phyloP scores from a whole-genome alignment of 805 yeast genomes.

The Saturnispora ahearnii region DNA sequence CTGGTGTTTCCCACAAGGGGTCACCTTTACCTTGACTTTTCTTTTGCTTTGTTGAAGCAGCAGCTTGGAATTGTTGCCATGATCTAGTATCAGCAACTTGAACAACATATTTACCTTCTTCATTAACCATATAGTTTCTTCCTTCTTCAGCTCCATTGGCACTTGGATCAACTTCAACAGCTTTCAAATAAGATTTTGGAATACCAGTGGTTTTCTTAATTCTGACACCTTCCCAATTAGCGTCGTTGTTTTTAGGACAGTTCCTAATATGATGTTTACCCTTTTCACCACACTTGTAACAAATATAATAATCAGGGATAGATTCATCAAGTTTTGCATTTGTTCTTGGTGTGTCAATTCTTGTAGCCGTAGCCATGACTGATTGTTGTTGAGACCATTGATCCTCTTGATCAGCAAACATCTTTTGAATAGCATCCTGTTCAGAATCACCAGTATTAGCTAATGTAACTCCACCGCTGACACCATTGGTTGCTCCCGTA shows the following conservation, averaged over 20 bases:
- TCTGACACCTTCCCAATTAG: slow-evolving; percentile 86
- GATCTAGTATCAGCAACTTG: slow-evolving; percentile 92
- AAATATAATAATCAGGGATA: slow-evolving; percentile 94
- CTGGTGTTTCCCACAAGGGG: slow-evolving; percentile 7
- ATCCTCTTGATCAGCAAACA: slow-evolving; percentile 89
- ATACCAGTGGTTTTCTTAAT: slow-evolving; percentile 94
- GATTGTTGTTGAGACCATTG: slow-evolving; percentile 96
- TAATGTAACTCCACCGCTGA: slow-evolving; percentile 24
- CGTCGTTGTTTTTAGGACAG: slow-evolving; percentile 91
- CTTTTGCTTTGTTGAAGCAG: neutral
- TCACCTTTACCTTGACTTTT: slow-evolving; percentile 34
- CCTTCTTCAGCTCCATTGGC: slow-evolving; percentile 39
- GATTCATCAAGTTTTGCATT: slow-evolving; percentile 47
- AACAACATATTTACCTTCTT: slow-evolving; percentile 89
- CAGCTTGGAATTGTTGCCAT: slow-evolving; percentile 70
- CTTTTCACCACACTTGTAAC: slow-evolving; percentile 93
- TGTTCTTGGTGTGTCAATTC: slow-evolving; percentile 35
- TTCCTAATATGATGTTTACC: slow-evolving; percentile 90
- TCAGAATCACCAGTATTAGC: slow-evolving; percentile 36
- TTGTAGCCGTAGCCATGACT: slow-evolving; percentile 75
- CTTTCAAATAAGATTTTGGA: slow-evolving; percentile 83
- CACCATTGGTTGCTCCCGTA: slow-evolving; percentile 14
- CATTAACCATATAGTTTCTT: slow-evolving; percentile 63
- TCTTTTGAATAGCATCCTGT: slow-evolving; percentile 78
- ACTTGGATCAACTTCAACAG: slow-evolving; percentile 62